Percentiles rank a stretch among this genome's conserved stretches.
Conservation (phyloP, 1,284 basidiomycete species). For the Cutaneotrichosporon sp. region DNA sequence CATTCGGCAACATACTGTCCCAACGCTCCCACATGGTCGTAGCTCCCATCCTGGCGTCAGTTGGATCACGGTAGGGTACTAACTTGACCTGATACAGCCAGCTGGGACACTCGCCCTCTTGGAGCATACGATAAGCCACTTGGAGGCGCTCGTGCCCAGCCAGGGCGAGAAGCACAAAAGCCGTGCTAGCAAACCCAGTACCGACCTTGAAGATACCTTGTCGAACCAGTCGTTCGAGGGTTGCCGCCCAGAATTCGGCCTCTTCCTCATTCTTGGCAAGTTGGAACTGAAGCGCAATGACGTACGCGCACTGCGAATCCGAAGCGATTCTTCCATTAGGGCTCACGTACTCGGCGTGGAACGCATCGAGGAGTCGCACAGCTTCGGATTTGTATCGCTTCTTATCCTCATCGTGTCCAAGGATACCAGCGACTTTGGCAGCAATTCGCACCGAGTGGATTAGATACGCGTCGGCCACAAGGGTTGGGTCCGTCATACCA, state of each 20-base stretch:
- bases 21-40: constrained; percentile 51
- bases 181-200: constrained; percentile 48
- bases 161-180: constrained; percentile 37
- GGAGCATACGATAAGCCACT: constrained; percentile 49
- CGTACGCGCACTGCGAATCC: constrained; percentile 42
- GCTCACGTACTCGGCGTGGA: constrained; percentile 37
- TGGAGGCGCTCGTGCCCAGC: constrained; percentile 24
- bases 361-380: constrained; percentile 20
- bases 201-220: constrained; percentile 33
- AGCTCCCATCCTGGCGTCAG: constrained; percentile 36
- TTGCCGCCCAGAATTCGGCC: constrained; percentile 17
- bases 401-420: constrained; percentile 28
- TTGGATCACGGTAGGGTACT: background rate
- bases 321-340: constrained; percentile 32
- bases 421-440: constrained; percentile 29
- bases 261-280: constrained; percentile 18
- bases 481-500: constrained; percentile 34
- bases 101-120: constrained; percentile 40
- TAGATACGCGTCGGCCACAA: constrained; percentile 42
- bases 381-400: constrained; percentile 22
- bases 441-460: constrained; percentile 31
- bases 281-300: constrained; percentile 34
- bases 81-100: constrained; percentile 42
- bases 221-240: constrained; percentile 28
- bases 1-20: constrained; percentile 41